phyloP scores from a whole-genome alignment of 345 rosid species.

The Citrus inodora region DNA sequence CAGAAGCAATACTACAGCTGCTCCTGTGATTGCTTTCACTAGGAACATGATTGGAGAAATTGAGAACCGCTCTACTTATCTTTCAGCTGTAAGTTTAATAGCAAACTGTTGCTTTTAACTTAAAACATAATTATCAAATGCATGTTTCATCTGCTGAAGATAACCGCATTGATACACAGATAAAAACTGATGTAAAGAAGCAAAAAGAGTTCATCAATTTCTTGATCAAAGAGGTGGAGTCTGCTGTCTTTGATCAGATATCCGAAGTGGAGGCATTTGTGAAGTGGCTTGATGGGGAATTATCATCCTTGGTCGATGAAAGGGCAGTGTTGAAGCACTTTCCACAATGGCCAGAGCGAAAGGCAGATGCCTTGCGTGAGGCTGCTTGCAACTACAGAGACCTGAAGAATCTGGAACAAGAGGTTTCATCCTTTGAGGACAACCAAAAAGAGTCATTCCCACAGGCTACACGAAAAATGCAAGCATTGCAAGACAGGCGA shows the following conservation, averaged over 20 bases:
- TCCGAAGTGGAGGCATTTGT: constrained; percentile 72
- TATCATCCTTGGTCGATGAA: constrained; percentile 83
- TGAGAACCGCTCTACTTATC: constrained; percentile 84
- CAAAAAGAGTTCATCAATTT: constrained; percentile 62
- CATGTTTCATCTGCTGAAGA: background rate
- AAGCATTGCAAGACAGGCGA: constrained; percentile 95
- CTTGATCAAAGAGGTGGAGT: constrained; percentile 72
- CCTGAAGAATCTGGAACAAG: constrained; percentile 54
- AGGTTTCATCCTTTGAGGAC: constrained; percentile 56
- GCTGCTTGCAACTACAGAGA: constrained; percentile 75
- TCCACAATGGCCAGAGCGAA: constrained; percentile 87
- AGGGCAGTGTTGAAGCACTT: constrained; percentile 96
- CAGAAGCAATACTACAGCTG: constrained; percentile 36
- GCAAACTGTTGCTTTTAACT: background rate
- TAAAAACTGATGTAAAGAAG: constrained; percentile 78
- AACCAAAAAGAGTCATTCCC: constrained; percentile 51
- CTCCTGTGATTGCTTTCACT: constrained; percentile 37
- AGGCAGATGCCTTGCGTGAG: constrained; percentile 84
- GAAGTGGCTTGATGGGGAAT: constrained; percentile 78
- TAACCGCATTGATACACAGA: constrained; percentile 34
- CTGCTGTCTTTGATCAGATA: constrained; percentile 55
- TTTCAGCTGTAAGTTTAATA: constrained; percentile 73
- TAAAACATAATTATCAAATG: background rate
- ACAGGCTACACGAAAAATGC: constrained; percentile 52
- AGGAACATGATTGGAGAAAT: constrained; percentile 94